A percentile compares a stretch with the other conserved stretches of the same genome.
These are phyloP conservation scores for Leavenworthia alabamica DNA, from an alignment of 345 rosid species.

Conservation along the genomic window DNA sequence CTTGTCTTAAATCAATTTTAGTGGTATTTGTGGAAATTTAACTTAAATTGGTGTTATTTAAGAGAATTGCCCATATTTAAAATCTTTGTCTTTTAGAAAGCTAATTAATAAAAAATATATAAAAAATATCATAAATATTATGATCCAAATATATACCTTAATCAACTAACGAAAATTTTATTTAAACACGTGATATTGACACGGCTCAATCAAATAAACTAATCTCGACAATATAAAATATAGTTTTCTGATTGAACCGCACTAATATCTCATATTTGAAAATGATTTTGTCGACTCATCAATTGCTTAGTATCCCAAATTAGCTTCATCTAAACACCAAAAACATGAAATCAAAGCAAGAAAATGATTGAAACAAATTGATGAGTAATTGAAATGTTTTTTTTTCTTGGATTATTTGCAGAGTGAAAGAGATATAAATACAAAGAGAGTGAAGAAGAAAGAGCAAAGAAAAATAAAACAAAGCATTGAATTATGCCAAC, in stretches of 20 bases:
- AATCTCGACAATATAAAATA: conserved; percentile 26
- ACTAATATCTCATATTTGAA: conserved; percentile 60
- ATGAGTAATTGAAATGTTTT: background rate
- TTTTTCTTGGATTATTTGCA: conserved; percentile 7
- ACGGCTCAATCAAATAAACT: conserved; percentile 89
- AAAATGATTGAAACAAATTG: background rate
- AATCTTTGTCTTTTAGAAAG: background rate
- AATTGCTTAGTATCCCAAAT: background rate
- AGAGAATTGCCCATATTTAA: too few species aligned
- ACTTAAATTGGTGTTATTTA: too few species aligned
- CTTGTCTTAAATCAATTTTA: too few species aligned
- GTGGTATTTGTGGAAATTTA: too few species aligned
- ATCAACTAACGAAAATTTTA: background rate
- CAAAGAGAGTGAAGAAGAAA: conserved; percentile 25
- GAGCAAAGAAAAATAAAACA: conserved; percentile 22
- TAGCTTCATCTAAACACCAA: background rate
- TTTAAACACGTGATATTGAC: conserved; percentile 74
- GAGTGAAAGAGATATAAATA: conserved; percentile 24
- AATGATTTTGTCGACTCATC: background rate
- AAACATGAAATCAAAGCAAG: background rate
- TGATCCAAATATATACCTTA: conserved; percentile 16
- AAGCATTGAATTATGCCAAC: conserved; percentile 67
- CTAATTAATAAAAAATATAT: background rate
- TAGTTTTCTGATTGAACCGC: conserved; percentile 66
- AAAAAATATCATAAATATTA: background rate